Base-by-base conservation (phyloP, 768 basidiomycete species). In the Kwoniella bestiolae region DNA sequence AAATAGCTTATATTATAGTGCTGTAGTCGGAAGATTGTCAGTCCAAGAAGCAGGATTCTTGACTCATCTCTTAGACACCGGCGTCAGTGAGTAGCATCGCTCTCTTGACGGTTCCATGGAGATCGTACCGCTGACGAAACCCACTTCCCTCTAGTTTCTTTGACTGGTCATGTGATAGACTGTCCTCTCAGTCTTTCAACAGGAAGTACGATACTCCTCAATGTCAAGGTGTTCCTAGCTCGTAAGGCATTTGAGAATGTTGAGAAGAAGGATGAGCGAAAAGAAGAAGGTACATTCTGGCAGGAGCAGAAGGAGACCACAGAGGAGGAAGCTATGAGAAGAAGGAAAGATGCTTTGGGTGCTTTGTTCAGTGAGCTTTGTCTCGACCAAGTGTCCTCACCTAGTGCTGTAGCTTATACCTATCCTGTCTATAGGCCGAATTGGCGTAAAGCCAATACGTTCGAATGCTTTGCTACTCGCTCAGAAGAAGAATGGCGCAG, bases 241-340 rank as follows among this genome's bases (percentile, higher is more conserved):
- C 81, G 85, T 9, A 80, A 84, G 3, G 92, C 92, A 3, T 95
- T 94, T 81, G 85, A 7, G 59, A 79, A 26, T 67, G 77, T 71
- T 1, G 71, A 74, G 44, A 61, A 56, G 70, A 41, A 75, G 66
- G 63, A 70, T 11, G 72, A 63, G 2, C 61, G 73, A 58, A 68
- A 76, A 46, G 72, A 73, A 21, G 63, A 62, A 21, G 73, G 71
- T 1, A 67, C 66, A 11, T 78, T 88, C 73, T 89, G 91, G 77
- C 86, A 87, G 66, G 90, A 92, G 76, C 90, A 90, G 2, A 83
- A 87, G 56, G 93, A 95, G 77, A 94, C 91, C 0, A 83, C 83
- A 4, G 87, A 88, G 65, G 93, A 96, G 81, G 88, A 87, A 69
- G 82, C 82, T n/a, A 84, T 96, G 55, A 85, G 92, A 45, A 89